These are phyloP conservation scores for Cystoisospora suis DNA, from an alignment of 169 alveolate species.

Conservation along the genomic window DNA sequence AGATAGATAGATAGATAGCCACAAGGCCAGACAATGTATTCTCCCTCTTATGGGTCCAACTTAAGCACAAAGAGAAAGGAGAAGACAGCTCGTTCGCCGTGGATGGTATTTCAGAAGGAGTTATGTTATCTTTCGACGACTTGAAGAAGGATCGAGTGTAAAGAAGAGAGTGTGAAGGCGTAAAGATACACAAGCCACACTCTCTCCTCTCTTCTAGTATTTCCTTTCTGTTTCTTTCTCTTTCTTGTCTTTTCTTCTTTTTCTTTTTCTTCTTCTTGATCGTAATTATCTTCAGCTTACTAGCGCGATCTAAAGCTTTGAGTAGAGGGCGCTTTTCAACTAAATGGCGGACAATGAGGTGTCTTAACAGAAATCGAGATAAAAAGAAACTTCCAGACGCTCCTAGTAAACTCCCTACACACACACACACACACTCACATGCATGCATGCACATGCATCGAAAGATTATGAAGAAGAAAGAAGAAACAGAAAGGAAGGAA, in stretches of 20 bases:
- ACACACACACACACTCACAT: not conserved
- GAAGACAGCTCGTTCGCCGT: too few species aligned
- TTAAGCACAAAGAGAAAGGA: too few species aligned
- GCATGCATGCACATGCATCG: not conserved
- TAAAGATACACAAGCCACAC: not conserved
- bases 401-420: not conserved
- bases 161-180: too few species aligned
- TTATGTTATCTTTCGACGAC: too few species aligned
- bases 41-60: not conserved
- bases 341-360: not conserved
- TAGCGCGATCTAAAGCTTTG: not conserved
- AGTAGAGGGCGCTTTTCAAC: not conserved
- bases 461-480: not conserved
- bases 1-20: not conserved
- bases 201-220: not conserved
- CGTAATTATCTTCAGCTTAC: not conserved
- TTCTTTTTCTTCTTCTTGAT: not conserved
- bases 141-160: too few species aligned
- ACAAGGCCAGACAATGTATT: not conserved
- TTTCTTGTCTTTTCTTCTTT: not conserved
- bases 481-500: not conserved
- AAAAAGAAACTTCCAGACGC: not conserved
- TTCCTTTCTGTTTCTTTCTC: not conserved
- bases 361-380: not conserved
- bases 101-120: too few species aligned